Conservation (phyloP, 1,139 yeast genomes). For the Nakaseomyces bracarensis region DNA sequence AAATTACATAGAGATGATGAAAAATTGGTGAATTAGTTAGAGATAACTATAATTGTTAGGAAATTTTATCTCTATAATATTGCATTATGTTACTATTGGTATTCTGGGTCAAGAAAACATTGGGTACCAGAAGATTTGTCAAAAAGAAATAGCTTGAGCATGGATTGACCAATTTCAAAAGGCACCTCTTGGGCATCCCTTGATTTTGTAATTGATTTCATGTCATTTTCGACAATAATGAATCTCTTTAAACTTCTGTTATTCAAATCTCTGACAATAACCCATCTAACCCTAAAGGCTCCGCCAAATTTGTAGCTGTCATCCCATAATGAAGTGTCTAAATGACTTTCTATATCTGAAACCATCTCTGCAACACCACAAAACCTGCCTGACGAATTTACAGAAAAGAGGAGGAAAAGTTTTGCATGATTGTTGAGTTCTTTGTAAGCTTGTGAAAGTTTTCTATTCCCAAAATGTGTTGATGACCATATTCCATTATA, state of each 20-base stretch:
- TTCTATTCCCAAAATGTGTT: conserved; percentile 47
- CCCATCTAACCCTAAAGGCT: conserved; percentile 47
- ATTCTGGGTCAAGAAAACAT: conserved; percentile 14
- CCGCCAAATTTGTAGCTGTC: conserved; percentile 44
- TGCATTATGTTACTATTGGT: neutral
- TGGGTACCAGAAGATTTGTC: conserved; percentile 12
- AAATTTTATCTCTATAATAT: neutral
- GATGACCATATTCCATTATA: conserved; percentile 50
- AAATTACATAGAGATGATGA: neutral
- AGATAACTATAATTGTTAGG: too few species aligned
- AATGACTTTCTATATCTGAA: conserved; percentile 34
- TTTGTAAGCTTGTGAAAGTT: conserved; percentile 39
- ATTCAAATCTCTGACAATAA: conserved; percentile 43
- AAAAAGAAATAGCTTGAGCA: conserved; percentile 38
- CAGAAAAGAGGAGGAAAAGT: conserved; percentile 48
- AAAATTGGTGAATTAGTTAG: neutral
- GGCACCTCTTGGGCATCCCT: conserved; percentile 51
- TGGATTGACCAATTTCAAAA: conserved; percentile 38
- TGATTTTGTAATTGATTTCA: conserved; percentile 49
- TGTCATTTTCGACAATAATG: conserved; percentile 39
- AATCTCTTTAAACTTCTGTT: conserved; percentile 42
- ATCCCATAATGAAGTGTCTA: conserved; percentile 44
- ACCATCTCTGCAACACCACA: conserved; percentile 58
- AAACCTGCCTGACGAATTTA: conserved; percentile 51
- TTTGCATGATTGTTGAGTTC: conserved; percentile 21